Base-by-base conservation (phyloP, 1,284 basidiomycete genomes). In the Apiotrichum gracile region DNA sequence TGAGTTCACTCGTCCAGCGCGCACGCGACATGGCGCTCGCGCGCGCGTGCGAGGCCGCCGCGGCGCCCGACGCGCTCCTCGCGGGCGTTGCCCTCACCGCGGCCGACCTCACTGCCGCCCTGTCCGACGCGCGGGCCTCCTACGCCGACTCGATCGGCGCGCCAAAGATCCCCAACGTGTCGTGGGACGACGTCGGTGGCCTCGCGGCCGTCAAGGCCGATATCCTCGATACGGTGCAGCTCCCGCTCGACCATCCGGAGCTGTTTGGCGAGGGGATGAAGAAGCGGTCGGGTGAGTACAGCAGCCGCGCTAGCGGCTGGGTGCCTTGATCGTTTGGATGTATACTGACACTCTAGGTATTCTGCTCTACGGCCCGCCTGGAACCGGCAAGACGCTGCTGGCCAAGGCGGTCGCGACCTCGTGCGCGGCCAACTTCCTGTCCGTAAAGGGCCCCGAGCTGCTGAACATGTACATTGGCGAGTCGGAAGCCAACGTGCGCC, bases 401-500 rank as follows among this genome's bases (percentile, higher is more conserved):
- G 72, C 71, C 21, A 85, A 93, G 57, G 59, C 59, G 3, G 91
- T 96, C 29, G 92, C 92, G 8, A 92, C 90, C 0, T 90, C 90
- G 1, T 93, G 87, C 66, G 86, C 90, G 16, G 81, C 96, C 63
- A 93, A 93, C 68, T 93, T 93, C 74, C 86, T 93, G 71, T 91
- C 88, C n/a, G 87, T 98, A 68, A 97, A 97, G 70, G 94, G 94
- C 0, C 94, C 94, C 1, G 93, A 97, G 67, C 79, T 98, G 29
- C 82, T 94, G 40, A 96, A 96, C 72, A 96, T 97, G 84, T 97
- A 97, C 74, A 97, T 98, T 65, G 94, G 94, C 61, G 94, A 98
- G 78, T 96, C 92, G 7, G 96, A 98, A 73, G 89, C 92, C 33
- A 93, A 94, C 67, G 90, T 99, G 33, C 85, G 96, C 13, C 80